Percentiles rank a stretch among this genome's conserved stretches.
These are phyloP conservation scores for Eimeria acervulina DNA, from an alignment of 169 alveolate genomes.

Conservation along the genomic window DNA sequence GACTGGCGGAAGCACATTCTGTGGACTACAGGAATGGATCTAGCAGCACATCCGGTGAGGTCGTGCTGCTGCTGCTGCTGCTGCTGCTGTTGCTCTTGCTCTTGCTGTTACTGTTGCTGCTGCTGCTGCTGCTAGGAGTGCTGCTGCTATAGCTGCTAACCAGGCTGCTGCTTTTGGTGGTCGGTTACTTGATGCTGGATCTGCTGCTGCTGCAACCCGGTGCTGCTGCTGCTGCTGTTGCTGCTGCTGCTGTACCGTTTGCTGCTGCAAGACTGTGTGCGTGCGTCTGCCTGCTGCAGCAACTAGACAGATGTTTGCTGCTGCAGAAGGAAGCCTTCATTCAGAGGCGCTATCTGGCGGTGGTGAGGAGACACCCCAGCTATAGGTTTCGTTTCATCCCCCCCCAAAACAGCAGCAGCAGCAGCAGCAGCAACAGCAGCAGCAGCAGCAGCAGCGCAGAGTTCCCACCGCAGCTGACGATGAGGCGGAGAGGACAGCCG, in stretches of 20 bases:
- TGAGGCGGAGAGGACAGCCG: not conserved
- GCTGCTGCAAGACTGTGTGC: too few species aligned
- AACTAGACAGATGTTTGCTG: not conserved
- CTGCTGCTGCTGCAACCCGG: too few species aligned
- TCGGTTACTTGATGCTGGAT: not conserved
- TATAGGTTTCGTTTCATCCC: not conserved
- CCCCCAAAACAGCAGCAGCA: not conserved
- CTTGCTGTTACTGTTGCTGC: slow-evolving; percentile 8
- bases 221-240: too few species aligned
- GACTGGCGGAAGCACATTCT: slow-evolving; percentile 22
- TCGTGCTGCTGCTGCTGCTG: not conserved
- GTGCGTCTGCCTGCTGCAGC: not conserved
- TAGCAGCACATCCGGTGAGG: slow-evolving; percentile 14
- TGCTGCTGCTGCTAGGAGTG: not conserved
- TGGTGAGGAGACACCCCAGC: slow-evolving; percentile 18
- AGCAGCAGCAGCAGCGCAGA: not conserved
- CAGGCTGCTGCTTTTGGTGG: not conserved
- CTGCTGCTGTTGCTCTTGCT: slow-evolving; percentile 3
- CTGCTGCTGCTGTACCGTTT: too few species aligned
- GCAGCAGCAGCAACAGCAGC: slow-evolving; percentile 47
- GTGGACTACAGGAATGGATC: slow-evolving; percentile 32
- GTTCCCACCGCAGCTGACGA: not conserved
- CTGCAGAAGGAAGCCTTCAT: not conserved
- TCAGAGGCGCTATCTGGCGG: slow-evolving; percentile 7
- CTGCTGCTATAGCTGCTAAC: not conserved